Evolutionary conservation across 2,329 filamentous ascomycete genomes (phyloP), one percentile per base, ranked within the genome.

Genomic region (Aspergillus clavatus): DNA sequence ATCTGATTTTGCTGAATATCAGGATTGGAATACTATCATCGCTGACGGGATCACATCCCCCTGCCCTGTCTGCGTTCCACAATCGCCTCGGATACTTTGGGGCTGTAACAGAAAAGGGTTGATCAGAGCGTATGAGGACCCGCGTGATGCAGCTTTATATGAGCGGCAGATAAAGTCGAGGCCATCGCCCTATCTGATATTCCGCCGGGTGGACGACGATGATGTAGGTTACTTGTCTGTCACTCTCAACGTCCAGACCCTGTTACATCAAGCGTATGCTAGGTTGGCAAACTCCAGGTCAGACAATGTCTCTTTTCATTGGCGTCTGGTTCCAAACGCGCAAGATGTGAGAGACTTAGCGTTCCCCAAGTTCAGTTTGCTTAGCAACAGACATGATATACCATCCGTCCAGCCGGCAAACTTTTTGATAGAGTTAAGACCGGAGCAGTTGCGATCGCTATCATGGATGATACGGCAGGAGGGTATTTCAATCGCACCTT

Each of bases 401-500:
- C 45, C 55, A 38, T 51, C 53, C 12, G 7, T 16, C 1, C 65
- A 73, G 45, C 68, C 67, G 16, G 63, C 60, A 16, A 57, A 58
- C 14, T 74, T 72, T 45, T 47, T 39, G 48, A 41, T 41, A 38
- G n/a, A 46, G 51, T 62, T 84, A 2, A 72, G 74, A 5, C 62
- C 66, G 0, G 75, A 80, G 24, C 82, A 86, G 50, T 58, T 72
- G 4, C 68, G 71, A 14, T 79, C 77, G 2, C 61, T 86, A 2
- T 51, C 61, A 0, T 86, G 82, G 82, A 84, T 83, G 80, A 56
- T 70, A 7, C 14, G 51, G 0, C 78, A 81, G 58, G 83, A 86
- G 56, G 48, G 56, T 1, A 60, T 65, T 8, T 46, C 59, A 2
- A 59, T 61, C 5, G 38, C 45, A 1, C 50, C 59, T 0, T 82